Conservation (phyloP, 2,329 filamentous ascomycete genomes). For the Ophiostoma angusticollis region DNA sequence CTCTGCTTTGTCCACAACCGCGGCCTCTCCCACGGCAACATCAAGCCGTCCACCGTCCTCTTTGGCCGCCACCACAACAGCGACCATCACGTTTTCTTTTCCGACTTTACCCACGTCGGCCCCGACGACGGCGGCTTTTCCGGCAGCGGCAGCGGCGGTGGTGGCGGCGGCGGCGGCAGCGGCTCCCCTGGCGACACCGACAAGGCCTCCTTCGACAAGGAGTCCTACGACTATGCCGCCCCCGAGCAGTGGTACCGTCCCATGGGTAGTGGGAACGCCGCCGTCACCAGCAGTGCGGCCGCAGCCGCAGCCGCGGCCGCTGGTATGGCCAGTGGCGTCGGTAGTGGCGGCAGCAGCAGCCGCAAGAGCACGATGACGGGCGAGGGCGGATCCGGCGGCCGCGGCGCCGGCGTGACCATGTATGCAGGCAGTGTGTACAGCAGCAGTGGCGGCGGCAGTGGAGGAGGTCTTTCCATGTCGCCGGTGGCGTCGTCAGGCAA, state of each 20-base stretch:
- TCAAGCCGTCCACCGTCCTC: conserved; percentile 58
- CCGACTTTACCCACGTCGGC: conserved; percentile 48
- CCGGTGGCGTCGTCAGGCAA: conserved; percentile 22
- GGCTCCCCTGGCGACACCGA: too few relatives aligned
- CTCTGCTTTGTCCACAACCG: conserved; percentile 53
- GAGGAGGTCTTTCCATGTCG: conserved; percentile 17
- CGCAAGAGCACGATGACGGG: conserved; percentile 5
- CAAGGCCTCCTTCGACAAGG: conserved; percentile 45
- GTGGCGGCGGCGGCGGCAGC: conserved; percentile 12
- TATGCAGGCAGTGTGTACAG: conserved; percentile 15
- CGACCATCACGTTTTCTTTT: conserved; percentile 53
- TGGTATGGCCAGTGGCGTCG: neutral
- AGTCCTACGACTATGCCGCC: conserved; percentile 59
- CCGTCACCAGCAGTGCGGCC: conserved; percentile 17
- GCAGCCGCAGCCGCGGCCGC: conserved; percentile 18
- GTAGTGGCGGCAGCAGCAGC: conserved; percentile 22
- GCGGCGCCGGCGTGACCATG: conserved; percentile 22
- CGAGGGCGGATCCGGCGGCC: conserved; percentile 6
- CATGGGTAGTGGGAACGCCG: conserved; percentile 8
- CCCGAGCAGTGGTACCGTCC: conserved; percentile 50
- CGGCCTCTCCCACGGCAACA: conserved; percentile 52
- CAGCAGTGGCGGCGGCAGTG: conserved; percentile 17
- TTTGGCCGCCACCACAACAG: conserved; percentile 34
- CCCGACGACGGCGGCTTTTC: too few relatives aligned
- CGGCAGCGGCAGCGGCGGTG: conserved; percentile 28